Conservation (phyloP, 306 rosid species). For the Quercus cerris region DNA sequence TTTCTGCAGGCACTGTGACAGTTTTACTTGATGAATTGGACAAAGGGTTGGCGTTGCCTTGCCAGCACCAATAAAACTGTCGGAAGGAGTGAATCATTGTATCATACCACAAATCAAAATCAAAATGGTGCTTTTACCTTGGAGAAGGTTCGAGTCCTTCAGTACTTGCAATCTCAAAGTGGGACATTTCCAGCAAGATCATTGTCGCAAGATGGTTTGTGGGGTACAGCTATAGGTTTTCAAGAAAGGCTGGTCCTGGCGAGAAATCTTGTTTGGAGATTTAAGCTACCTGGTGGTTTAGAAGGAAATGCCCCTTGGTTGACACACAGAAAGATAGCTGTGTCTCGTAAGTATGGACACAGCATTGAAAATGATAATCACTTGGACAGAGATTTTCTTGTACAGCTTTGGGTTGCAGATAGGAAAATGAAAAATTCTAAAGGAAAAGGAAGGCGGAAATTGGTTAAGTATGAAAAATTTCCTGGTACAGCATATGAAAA, state of each 20-base stretch:
- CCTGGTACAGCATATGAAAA: slow-evolving; percentile 7
- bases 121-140: not conserved
- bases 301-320: slow-evolving; percentile 10
- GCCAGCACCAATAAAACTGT: slow-evolving; percentile 8
- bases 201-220: not conserved
- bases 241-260: slow-evolving; percentile 2
- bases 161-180: slow-evolving; percentile 11
- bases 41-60: slow-evolving; percentile 13
- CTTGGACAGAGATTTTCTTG: slow-evolving; percentile 56
- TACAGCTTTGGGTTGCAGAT: slow-evolving; percentile 64
- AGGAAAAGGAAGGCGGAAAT: slow-evolving; percentile 23
- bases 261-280: slow-evolving; percentile 8
- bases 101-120: not conserved
- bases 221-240: slow-evolving; percentile 11
- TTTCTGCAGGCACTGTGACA: slow-evolving; percentile 1
- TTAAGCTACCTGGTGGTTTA: not conserved
- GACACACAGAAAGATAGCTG: not conserved
- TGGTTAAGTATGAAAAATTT: slow-evolving; percentile 1
- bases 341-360: slow-evolving; percentile 44
- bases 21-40: slow-evolving; percentile 39
- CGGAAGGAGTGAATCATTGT: not conserved
- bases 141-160: not conserved
- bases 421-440: slow-evolving; percentile 23
- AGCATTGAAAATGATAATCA: slow-evolving; percentile 16
- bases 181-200: not conserved